Conservation (phyloP, 31 red algal species). For the Odonthalia washingtoniensis region DNA sequence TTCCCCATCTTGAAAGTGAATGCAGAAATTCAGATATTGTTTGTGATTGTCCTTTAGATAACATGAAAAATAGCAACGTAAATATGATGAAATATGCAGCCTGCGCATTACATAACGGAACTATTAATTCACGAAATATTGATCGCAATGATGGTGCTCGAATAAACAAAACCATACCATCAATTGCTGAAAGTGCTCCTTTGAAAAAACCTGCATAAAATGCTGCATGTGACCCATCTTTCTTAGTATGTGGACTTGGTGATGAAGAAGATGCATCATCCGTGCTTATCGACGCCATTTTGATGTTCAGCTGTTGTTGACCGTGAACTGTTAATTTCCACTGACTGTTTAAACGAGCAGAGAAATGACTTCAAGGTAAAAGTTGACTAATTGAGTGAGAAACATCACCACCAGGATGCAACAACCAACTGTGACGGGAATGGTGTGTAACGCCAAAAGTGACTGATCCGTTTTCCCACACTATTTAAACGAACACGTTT, state of each 20-base stretch:
- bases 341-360: no score
- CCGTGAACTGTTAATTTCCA: no score
- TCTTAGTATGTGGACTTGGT: conserved; percentile 22
- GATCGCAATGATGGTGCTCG: conserved; percentile 38
- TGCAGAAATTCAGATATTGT: conserved; percentile 59
- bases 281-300: no score
- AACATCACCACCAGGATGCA: no score
- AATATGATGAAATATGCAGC: conserved; percentile 41
- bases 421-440: no score
- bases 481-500: no score
- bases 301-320: no score
- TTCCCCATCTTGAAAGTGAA: conserved; percentile 71
- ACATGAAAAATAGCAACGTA: conserved; percentile 56
- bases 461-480: no score
- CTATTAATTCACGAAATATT: conserved; percentile 52
- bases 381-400: no score
- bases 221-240: conserved; percentile 81
- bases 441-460: no score
- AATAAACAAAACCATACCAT: conserved; percentile 63
- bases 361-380: no score
- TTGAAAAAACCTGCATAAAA: conserved; percentile 80
- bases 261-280: not conserved
- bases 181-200: conserved; percentile 60
- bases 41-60: conserved; percentile 54
- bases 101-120: conserved; percentile 60